phyloP scores from a whole-genome alignment of 345 rosid genomes.

The Melaleuca quinquenervia region DNA sequence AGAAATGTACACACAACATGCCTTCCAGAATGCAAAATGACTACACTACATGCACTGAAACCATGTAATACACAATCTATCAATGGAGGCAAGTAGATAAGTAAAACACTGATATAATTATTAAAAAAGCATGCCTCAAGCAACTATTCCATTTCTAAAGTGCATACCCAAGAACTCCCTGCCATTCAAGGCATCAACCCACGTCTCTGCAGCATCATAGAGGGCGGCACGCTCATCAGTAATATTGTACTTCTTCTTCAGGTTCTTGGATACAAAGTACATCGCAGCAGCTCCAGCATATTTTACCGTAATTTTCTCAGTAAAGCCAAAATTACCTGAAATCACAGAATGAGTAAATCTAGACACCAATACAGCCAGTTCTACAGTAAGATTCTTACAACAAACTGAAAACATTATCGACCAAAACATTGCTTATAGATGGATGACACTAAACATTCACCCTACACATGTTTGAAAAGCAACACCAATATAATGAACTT shows the following conservation, averaged over 20 bases:
- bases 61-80: background rate
- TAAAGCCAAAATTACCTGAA: constrained; percentile 49
- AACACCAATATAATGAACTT: background rate
- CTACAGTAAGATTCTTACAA: background rate
- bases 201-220: constrained; percentile 56
- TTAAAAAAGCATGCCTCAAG: background rate
- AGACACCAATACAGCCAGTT: background rate
- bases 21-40: background rate
- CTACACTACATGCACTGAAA: background rate
- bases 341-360: background rate
- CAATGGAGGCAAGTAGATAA: background rate
- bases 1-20: background rate
- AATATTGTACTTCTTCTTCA: constrained; percentile 59
- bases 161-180: constrained; percentile 44
- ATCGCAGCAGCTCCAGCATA: constrained; percentile 66
- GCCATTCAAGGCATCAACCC: constrained; percentile 57
- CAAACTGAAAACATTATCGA: background rate
- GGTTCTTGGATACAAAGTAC: constrained; percentile 59
- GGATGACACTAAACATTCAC: background rate
- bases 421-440: background rate
- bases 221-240: constrained; percentile 57
- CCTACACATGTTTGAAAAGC: background rate
- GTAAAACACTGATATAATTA: background rate
- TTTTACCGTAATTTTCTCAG: constrained; percentile 37
- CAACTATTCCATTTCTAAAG: background rate